phyloP scores from a whole-genome alignment of 441 rosid species.

The Adansonia rubrostipa region DNA sequence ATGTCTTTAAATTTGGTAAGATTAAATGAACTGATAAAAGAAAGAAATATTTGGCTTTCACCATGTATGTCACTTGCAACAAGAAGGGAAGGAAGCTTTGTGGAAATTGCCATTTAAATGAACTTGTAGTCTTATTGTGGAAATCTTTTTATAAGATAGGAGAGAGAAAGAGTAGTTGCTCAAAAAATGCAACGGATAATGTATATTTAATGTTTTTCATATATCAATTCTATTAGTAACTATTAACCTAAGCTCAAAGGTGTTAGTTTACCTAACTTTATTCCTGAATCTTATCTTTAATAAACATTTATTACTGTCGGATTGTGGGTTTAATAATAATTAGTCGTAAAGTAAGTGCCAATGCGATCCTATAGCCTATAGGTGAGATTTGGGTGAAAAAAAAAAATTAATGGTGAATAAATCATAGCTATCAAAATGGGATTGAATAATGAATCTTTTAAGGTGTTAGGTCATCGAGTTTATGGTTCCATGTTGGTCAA shows the following conservation, averaged over 20 bases:
- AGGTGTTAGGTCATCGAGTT: too few species aligned
- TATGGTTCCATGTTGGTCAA: not conserved
- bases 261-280: not conserved
- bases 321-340: not conserved
- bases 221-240: not conserved
- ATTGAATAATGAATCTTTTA: too few species aligned
- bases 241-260: not conserved
- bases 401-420: not conserved
- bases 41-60: not conserved
- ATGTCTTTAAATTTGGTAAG: not conserved
- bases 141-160: not conserved
- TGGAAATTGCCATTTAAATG: not conserved
- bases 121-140: not conserved
- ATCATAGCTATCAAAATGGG: not conserved
- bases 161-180: not conserved
- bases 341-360: not conserved
- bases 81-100: not conserved
- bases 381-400: not conserved
- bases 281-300: not conserved
- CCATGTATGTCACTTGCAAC: not conserved
- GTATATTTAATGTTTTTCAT: not conserved
- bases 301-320: not conserved
- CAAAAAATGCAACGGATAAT: not conserved
- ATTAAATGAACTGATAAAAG: not conserved
- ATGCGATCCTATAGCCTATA: not conserved